Evolutionary conservation across 352 stramenopile species (phyloP).

Genomic region (Globisporangium cylindrosporum): DNA sequence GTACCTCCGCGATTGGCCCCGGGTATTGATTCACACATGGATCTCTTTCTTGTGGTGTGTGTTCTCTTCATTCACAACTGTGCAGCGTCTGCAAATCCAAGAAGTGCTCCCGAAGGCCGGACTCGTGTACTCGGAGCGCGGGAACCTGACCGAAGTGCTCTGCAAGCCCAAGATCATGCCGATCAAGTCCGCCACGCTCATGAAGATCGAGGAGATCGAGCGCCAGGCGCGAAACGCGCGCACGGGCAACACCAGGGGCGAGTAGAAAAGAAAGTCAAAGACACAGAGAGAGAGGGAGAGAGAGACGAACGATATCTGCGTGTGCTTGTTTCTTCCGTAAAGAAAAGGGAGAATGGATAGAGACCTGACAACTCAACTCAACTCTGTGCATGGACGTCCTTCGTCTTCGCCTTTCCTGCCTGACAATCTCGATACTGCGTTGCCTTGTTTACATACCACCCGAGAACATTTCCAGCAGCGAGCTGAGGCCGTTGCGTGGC

Average conservation of each 20-base stretch:
- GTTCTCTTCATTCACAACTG: not conserved
- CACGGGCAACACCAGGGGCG: slow-evolving; percentile 6
- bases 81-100: slow-evolving; percentile 70
- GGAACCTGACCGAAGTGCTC: slow-evolving; percentile 81
- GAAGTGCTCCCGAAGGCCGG: slow-evolving; percentile 85
- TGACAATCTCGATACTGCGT: not conserved
- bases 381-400: not conserved
- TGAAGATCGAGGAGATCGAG: slow-evolving; percentile 87
- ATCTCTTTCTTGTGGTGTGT: not conserved
- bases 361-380: not conserved
- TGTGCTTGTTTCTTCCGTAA: not conserved
- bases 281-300: not conserved
- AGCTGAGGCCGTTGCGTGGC: slow-evolving; percentile 72
- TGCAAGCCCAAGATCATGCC: slow-evolving; percentile 90
- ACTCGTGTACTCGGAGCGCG: slow-evolving; percentile 87
- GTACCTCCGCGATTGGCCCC: not conserved
- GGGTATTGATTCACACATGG: not conserved
- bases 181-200: slow-evolving; percentile 84
- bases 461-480: slow-evolving; percentile 82
- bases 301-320: slow-evolving; percentile 1
- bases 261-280: not conserved
- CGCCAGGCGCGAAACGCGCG: slow-evolving; percentile 48
- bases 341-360: not conserved
- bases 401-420: not conserved
- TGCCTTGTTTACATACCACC: slow-evolving; percentile 52